Percentiles rank a stretch among this genome's conserved stretches.
Conservation (phyloP, 371 early-diverging fungal genomes). For the Rhizopus sp. region DNA sequence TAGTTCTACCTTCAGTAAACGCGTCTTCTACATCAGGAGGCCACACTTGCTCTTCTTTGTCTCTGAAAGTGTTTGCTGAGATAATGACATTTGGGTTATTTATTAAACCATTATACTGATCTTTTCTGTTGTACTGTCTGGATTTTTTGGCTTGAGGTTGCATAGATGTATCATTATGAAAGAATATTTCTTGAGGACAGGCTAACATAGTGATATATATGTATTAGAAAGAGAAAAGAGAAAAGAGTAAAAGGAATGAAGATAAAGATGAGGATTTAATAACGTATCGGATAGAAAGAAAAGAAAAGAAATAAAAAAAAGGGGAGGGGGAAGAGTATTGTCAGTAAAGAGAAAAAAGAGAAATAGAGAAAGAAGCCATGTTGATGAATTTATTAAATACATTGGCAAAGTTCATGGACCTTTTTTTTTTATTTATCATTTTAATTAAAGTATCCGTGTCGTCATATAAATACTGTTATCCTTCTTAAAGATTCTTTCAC, state of each 20-base stretch:
- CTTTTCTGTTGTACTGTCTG: slow-evolving; percentile 23
- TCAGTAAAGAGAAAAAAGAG: slow-evolving; percentile 5
- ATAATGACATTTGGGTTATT: slow-evolving; percentile 16
- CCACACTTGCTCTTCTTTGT: slow-evolving; percentile 64
- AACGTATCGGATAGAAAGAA: slow-evolving; percentile 8
- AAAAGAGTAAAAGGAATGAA: slow-evolving; percentile 2
- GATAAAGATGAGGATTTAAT: slow-evolving; percentile 5
- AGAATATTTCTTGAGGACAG: slow-evolving; percentile 35
- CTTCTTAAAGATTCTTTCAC: not conserved
- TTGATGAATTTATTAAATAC: slow-evolving; percentile 2
- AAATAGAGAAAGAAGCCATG: slow-evolving; percentile 4
- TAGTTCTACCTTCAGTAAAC: slow-evolving; percentile 59
- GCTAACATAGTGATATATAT: slow-evolving; percentile 25
- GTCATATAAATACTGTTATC: slow-evolving; percentile 2
- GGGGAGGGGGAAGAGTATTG: slow-evolving; percentile 6
- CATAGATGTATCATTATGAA: slow-evolving; percentile 17
- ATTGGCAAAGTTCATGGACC: not conserved
- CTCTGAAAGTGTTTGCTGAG: slow-evolving; percentile 22
- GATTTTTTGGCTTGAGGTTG: slow-evolving; percentile 18
- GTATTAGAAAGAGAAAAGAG: not conserved
- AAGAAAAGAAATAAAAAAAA: slow-evolving; percentile 10
- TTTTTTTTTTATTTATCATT: slow-evolving; percentile 2
- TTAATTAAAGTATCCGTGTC: slow-evolving; percentile 6
- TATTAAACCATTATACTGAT: slow-evolving; percentile 20
- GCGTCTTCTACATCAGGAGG: slow-evolving; percentile 64